Evolutionary conservation across 2,329 filamentous ascomycete species (phyloP), one percentile per base, ranked within the genome.

Genomic region (Karstenula rhodostoma): DNA sequence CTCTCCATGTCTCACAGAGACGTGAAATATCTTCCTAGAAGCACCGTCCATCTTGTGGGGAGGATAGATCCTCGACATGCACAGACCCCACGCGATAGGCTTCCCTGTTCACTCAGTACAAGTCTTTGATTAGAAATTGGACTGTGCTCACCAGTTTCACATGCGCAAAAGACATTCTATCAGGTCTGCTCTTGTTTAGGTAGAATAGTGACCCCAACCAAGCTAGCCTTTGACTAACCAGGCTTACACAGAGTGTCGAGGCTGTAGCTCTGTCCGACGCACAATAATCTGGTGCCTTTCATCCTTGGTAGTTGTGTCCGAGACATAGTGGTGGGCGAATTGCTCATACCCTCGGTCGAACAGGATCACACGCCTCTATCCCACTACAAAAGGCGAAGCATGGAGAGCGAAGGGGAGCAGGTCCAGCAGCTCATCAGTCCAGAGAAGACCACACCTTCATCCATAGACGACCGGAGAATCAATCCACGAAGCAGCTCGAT

Each of bases 361-460:
- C 42, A 47, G 22, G 42, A 46, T 29, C 42, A 55, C 52, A 29
- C 46, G 22, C 52, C 52, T 47, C 27, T n/a, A 43, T 37, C 27
- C n/a, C 27, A 29, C 6, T 55, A 55, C 37, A 55, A 44, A 55
- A 55, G 52, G 40, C 27, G 52, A 33, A 22, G 40, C n/a, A 19
- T 47, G 27, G 29, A 37, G 15, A 46, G 52, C 29, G 25, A 17
- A 17, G 42, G 25, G 9, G 19, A 37, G 29, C 42, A 46, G 52
- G 32, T 47, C n/a, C 42, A 46, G 27, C 52, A 55, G n/a, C 52
- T 46, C 40, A 35, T 35, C 27, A 4, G n/a, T n/a, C 27, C 42
- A 22, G 46, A 27, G 42, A 44, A 25, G 29, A 33, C 17, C 8
- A 46, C 42, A 15, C n/a, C 27, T 25, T 25, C 40, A 19, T 35